A percentile compares a stretch with the other conserved stretches of the same genome.
These are phyloP conservation scores for Quercus agrifolia DNA, from an alignment of 306 rosid genomes.

Conservation along the genomic window DNA sequence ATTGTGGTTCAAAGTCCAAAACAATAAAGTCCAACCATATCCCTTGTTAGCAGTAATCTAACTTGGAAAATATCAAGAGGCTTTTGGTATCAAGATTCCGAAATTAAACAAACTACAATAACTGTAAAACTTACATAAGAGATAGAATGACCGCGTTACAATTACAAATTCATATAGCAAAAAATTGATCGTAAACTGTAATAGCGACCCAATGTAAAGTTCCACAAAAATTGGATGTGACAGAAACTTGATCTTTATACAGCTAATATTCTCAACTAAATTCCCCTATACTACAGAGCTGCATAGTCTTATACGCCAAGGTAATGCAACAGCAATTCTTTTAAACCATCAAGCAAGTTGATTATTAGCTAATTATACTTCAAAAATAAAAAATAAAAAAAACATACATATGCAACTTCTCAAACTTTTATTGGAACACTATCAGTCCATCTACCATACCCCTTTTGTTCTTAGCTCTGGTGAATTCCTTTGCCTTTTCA, in stretches of 20 bases:
- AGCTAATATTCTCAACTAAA: not conserved
- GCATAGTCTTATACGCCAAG: not conserved
- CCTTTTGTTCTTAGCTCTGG: conserved; percentile 78
- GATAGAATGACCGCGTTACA: not conserved
- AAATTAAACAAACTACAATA: not conserved
- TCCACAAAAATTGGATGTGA: not conserved
- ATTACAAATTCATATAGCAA: not conserved
- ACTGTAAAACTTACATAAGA: not conserved
- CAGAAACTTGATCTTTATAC: not conserved
- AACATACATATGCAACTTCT: not conserved
- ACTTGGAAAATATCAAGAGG: not conserved
- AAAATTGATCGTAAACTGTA: not conserved
- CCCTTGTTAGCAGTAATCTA: not conserved
- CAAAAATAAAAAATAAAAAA: not conserved
- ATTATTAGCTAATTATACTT: not conserved
- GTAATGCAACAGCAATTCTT: not conserved
- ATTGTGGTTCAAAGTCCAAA: not conserved
- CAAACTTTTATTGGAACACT: not conserved
- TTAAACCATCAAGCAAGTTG: not conserved
- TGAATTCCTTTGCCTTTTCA: conserved; percentile 88
- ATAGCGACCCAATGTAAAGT: not conserved
- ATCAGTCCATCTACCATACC: conserved; percentile 38
- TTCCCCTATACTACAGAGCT: not conserved
- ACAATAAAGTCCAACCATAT: not conserved
- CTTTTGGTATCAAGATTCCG: not conserved